These are phyloP conservation scores for Strigomonas galati DNA, from an alignment of 208 protist species.

Conservation along the genomic window DNA sequence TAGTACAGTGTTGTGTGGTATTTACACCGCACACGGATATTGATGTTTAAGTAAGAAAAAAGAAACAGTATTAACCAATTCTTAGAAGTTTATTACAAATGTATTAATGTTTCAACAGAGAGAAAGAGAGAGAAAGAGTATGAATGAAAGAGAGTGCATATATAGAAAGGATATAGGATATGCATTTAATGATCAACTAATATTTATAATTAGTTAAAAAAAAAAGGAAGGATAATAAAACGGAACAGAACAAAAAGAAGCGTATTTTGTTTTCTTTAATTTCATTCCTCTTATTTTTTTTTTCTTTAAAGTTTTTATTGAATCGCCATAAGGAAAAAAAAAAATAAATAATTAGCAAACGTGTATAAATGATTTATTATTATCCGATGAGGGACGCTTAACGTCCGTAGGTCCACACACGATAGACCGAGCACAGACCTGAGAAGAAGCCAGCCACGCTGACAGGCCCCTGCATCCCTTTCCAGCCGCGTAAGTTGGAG, in stretches of 20 bases:
- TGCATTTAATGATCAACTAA: neutral
- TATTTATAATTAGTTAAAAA: neutral
- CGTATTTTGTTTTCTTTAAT: conserved; percentile 4
- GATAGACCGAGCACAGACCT: conserved; percentile 85
- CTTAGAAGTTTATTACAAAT: conserved; percentile 6
- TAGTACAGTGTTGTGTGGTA: too few species aligned
- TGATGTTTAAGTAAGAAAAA: too few species aligned
- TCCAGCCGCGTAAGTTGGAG: conserved; percentile 56
- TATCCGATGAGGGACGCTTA: too few species aligned
- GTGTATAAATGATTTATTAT: conserved; percentile 10
- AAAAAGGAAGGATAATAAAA: neutral
- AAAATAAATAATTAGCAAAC: conserved; percentile 4
- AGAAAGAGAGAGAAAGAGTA: conserved; percentile 6
- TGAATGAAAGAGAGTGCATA: neutral
- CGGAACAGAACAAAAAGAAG: neutral
- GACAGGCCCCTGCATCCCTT: conserved; percentile 53
- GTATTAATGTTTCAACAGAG: neutral
- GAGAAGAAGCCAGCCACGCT: conserved; percentile 80
- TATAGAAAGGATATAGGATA: too few species aligned
- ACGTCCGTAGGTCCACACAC: conserved; percentile 89
- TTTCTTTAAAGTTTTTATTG: neutral
- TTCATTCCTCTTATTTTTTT: neutral
- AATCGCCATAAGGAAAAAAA: too few species aligned
- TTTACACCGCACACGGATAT: too few species aligned
- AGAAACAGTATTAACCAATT: too few species aligned